Evolutionary conservation across 345 rosid species (phyloP).

Genomic region (Populus ilicifolia): DNA sequence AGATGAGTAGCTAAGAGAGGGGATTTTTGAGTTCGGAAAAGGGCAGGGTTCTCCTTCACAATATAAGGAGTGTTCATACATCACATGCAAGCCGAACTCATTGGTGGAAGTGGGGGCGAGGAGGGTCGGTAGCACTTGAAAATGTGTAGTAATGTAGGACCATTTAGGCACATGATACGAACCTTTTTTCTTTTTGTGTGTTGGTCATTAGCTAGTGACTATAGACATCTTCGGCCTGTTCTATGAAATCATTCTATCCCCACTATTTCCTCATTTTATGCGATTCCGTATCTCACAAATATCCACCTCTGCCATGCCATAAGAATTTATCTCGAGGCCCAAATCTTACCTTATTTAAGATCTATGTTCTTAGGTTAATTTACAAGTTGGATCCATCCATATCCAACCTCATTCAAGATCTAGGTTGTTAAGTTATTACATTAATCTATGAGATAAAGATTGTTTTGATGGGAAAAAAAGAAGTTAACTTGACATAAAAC

Average conservation of each 20-base stretch:
- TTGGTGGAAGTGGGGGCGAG: slow-evolving; percentile 5
- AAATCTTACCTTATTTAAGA: too few relatives aligned
- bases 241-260: neutral
- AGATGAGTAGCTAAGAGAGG: too few relatives aligned
- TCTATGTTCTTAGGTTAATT: too few relatives aligned
- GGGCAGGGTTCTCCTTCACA: too few relatives aligned
- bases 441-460: too few relatives aligned
- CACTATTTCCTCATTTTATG: neutral
- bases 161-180: slow-evolving; percentile 33
- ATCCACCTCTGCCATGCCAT: neutral
- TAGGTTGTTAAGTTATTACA: too few relatives aligned
- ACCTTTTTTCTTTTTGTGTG: neutral
- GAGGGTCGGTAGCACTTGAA: slow-evolving; percentile 25
- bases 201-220: neutral
- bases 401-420: too few relatives aligned
- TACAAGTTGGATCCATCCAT: too few relatives aligned
- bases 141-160: slow-evolving; percentile 25
- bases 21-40: too few relatives aligned
- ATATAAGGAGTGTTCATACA: neutral
- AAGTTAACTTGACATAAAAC: too few relatives aligned
- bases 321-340: neutral
- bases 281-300: slow-evolving; percentile 11
- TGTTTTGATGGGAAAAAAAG: too few relatives aligned
- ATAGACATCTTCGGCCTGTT: slow-evolving; percentile 15
- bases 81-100: slow-evolving; percentile 36